Conservation (phyloP, 306 rosid species). For the Rosa chinensis region DNA sequence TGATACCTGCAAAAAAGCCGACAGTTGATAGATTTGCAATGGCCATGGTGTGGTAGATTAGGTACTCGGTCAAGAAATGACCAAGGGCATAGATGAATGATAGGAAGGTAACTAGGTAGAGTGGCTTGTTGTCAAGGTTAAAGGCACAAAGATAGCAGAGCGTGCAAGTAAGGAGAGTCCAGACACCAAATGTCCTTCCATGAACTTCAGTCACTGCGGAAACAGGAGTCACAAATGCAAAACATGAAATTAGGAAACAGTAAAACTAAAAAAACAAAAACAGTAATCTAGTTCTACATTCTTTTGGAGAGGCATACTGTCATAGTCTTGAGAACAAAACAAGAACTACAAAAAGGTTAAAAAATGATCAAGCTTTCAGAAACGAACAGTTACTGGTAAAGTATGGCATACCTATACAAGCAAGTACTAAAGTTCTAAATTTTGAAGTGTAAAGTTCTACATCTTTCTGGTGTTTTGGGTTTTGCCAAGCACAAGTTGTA, state of each 20-base stretch:
- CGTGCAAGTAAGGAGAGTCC: conserved; percentile 93
- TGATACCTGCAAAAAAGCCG: conserved; percentile 83
- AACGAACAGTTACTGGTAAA: not conserved
- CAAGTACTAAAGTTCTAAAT: not conserved
- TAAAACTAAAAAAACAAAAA: not conserved
- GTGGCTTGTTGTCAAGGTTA: conserved; percentile 88
- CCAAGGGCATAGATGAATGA: conserved; percentile 89
- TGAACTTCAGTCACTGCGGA: conserved; percentile 87
- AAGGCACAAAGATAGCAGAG: conserved; percentile 91
- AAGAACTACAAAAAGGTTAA: not conserved
- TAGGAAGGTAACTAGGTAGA: conserved; percentile 74
- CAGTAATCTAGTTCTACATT: not conserved
- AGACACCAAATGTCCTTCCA: conserved; percentile 92
- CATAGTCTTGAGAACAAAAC: not conserved
- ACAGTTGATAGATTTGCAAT: conserved; percentile 71
- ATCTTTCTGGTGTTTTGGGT: not conserved
- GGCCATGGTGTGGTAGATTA: conserved; percentile 76
- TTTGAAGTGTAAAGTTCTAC: not conserved
- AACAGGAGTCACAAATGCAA: not conserved
- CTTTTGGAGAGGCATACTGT: not conserved
- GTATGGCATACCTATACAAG: not conserved
- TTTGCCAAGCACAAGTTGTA: not conserved
- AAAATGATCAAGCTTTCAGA: not conserved
- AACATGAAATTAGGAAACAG: not conserved
- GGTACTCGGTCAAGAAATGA: conserved; percentile 82